Conservation (phyloP, 768 basidiomycete genomes). For the Pleurotus djamor region DNA sequence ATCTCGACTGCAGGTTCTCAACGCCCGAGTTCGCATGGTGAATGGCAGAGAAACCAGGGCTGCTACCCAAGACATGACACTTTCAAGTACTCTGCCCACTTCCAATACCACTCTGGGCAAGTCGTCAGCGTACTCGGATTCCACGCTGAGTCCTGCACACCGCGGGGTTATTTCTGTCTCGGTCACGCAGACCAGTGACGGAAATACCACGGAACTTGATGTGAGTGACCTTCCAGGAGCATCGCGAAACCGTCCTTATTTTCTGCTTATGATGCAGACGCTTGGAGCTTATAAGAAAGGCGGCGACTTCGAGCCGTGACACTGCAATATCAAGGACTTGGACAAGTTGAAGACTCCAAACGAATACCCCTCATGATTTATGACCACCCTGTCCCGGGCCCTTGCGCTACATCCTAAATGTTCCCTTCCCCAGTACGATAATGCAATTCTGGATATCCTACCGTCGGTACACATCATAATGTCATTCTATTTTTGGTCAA, state of each 20-base stretch:
- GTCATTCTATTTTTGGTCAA: too few species aligned
- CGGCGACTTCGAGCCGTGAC: not conserved
- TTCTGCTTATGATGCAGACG: not conserved
- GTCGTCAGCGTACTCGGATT: not conserved
- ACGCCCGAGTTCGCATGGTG: not conserved
- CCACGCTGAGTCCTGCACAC: not conserved
- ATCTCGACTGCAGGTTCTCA: not conserved
- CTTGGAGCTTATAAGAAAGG: not conserved
- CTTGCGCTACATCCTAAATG: too few species aligned
- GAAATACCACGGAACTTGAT: not conserved
- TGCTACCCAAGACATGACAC: not conserved
- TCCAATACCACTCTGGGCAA: not conserved
- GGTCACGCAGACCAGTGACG: conserved; percentile 1
- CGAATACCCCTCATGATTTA: not conserved
- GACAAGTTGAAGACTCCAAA: too few species aligned
- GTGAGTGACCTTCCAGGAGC: not conserved
- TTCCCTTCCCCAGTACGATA: too few species aligned
- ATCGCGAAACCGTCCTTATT: not conserved
- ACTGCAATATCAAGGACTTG: not conserved
- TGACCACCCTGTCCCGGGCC: too few species aligned
- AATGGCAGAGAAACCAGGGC: not conserved
- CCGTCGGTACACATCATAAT: too few species aligned
- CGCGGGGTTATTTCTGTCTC: not conserved
- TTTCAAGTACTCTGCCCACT: not conserved
- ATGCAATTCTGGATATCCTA: too few species aligned